A percentile compares a stretch with the other conserved stretches of the same genome.
Conservation (phyloP, 1,284 basidiomycete genomes). For the Chondrostereum purpureum region DNA sequence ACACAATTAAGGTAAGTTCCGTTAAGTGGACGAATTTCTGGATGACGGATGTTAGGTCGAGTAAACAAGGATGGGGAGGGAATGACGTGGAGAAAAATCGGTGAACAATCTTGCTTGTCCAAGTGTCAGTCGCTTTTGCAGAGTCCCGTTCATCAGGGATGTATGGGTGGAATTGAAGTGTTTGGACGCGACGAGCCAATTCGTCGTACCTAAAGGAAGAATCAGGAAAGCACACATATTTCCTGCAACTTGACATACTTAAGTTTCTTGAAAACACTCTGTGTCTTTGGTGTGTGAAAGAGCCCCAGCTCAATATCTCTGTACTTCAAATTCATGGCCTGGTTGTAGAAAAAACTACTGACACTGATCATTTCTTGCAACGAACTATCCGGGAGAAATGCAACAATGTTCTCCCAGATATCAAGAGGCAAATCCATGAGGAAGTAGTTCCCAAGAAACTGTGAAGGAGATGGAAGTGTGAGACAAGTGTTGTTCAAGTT, state of each 20-base stretch:
- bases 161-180: background rate
- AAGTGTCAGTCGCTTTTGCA: too few relatives aligned
- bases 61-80: conserved; percentile 1
- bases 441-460: too few relatives aligned
- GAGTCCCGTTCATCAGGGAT: too few relatives aligned
- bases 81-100: background rate
- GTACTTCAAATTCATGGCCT: conserved; percentile 32
- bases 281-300: conserved; percentile 14
- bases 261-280: conserved; percentile 23
- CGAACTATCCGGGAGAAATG: conserved; percentile 25
- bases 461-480: too few relatives aligned
- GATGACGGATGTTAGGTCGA: conserved; percentile 16
- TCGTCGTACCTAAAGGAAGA: conserved; percentile 19
- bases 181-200: conserved; percentile 16
- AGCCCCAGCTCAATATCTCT: conserved; percentile 21
- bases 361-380: conserved; percentile 25
- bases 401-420: conserved; percentile 30
- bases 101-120: too few relatives aligned
- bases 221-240: background rate
- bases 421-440: conserved; percentile 28
- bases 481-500: too few relatives aligned
- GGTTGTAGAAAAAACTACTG: conserved; percentile 32
- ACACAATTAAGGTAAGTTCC: conserved; percentile 25
- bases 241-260: conserved; percentile 20
- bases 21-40: conserved; percentile 21